Base-by-base conservation (phyloP, 345 rosid species). In the Pelargonium nanum region DNA sequence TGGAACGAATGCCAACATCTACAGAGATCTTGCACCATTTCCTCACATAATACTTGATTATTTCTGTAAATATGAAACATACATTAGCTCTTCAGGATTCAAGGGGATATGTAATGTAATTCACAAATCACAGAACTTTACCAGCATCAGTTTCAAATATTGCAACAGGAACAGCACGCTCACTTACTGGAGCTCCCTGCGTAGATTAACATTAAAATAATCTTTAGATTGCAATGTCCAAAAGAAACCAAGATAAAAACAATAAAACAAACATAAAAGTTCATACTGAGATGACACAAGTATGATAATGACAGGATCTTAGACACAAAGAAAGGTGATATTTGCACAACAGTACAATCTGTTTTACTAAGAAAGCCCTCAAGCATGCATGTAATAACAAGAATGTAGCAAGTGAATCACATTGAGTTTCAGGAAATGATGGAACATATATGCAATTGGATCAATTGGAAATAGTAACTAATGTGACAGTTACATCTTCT, bases 141-240 rank as follows among this genome's bases (percentile, higher is more conserved):
- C 98, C 96, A 23, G 81, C 48, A 53, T 92, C 83, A 24, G 93
- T 83, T 81, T 82, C 90, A 74, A 92, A 92, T 78, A 92, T 89
- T 65, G 98, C 95, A 72, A 92, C 97, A 65, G 98, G 98, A 75
- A 92, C 82, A 76, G 98, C 98, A 65, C 98, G 97, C 71, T 92
- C 98, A 25, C 98, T 92, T 59, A 92, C 98, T 64, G 98, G 91
- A 53, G 89, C 77, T 60, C 97, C 98, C 98, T 89, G 82, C 68
- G 68, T 76, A 74, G 22, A 68, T 61, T 60, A 73, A 62, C 61
- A 63, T 69, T 68, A 24, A 44, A 57, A 67, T 19, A 53, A 56
- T 65, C 22, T 40, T 58, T 51, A 60, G 44, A 69, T 45, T 40
- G 16, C 5, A 63, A 57, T 22, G 50, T 45, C 26, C 53, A 60